Evolutionary conservation across 129 eudicot species (phyloP), one percentile per base, ranked within the genome.

Genomic region (Pseudognaphalium luteoalbum): DNA sequence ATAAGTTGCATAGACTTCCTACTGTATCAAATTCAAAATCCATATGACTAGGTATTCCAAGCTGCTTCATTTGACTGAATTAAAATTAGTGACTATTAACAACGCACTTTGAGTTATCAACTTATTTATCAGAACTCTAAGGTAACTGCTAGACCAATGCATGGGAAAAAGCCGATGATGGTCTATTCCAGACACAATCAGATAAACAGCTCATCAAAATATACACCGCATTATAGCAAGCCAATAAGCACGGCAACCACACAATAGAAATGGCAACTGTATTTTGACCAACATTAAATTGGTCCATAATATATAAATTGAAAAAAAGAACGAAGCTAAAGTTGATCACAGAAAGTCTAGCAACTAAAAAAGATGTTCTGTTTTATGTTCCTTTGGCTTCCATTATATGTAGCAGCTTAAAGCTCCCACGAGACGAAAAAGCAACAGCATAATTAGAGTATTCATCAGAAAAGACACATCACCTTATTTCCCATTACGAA

Each of bases 401-500:
- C 4, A 11, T 44, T 44, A 30, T 70, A 41, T 69, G n/a, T n/a
- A 22, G 20, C 4, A 68, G 28, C 32, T 20, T 66, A 30, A 8
- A 22, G 42, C 25, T 16, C 35, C 3, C 5, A 8, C 14, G 25
- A 20, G 4, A 16, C n/a, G 0, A 17, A 10, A 62, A 7, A 20
- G 20, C 32, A 25, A 28, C 12, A 39, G 58, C 12, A 52, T 34
- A 76, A 3, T 33, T 11, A 54, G 37, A 12, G 68, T 30, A 35
- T 32, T 76, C 10, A 51, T 66, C 2, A n/a, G 10, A 12, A 56
- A 66, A 25, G 12, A 29, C 16, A 29, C 7, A 25, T 73, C 82
- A 93, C 98, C 96, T 93, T 93, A 78, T 91, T 93, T 76, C 98
- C 97, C 98, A 93, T 91, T 29, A 88, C 91, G 50, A 69, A 80